These are phyloP conservation scores for Boletus subluridellus DNA, from an alignment of 1,284 basidiomycete species.

Conservation along the genomic window DNA sequence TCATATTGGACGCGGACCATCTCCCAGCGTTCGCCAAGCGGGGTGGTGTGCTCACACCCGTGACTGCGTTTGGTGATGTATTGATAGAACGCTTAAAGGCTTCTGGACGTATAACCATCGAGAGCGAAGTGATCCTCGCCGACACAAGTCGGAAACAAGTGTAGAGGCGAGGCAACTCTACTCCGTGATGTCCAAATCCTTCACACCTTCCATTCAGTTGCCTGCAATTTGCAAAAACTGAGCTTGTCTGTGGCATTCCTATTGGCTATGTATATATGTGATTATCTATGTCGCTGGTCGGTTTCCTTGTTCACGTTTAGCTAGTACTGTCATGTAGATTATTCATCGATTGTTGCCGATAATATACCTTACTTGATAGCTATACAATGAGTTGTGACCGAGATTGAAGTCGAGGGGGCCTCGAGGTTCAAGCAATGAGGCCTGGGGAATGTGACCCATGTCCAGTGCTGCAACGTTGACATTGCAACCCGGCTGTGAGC, in stretches of 20 bases:
- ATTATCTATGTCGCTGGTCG: not conserved
- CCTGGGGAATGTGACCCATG: not conserved
- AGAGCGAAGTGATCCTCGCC: constrained; percentile 42
- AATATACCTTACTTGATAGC: not conserved
- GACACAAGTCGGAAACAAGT: constrained; percentile 12
- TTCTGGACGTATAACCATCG: constrained; percentile 53
- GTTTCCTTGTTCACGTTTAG: not conserved
- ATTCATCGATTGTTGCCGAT: not conserved
- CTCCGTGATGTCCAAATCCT: not conserved
- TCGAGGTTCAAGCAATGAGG: not conserved
- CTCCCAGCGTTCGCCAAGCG: constrained; percentile 54
- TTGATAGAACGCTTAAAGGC: constrained; percentile 62
- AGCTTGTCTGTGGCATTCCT: not conserved
- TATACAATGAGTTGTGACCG: not conserved
- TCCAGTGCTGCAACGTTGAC: not conserved
- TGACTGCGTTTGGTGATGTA: constrained; percentile 71
- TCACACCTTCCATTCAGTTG: not conserved
- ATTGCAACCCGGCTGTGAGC: not conserved
- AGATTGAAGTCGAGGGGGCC: not conserved
- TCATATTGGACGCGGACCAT: constrained; percentile 50
- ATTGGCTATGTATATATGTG: not conserved
- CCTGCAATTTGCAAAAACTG: not conserved
- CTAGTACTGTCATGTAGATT: not conserved
- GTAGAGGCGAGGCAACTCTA: constrained; percentile 5
- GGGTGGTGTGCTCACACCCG: constrained; percentile 79